These are phyloP conservation scores for Pleurotus tuoliensis DNA, from an alignment of 768 basidiomycete genomes.

Conservation along the genomic window DNA sequence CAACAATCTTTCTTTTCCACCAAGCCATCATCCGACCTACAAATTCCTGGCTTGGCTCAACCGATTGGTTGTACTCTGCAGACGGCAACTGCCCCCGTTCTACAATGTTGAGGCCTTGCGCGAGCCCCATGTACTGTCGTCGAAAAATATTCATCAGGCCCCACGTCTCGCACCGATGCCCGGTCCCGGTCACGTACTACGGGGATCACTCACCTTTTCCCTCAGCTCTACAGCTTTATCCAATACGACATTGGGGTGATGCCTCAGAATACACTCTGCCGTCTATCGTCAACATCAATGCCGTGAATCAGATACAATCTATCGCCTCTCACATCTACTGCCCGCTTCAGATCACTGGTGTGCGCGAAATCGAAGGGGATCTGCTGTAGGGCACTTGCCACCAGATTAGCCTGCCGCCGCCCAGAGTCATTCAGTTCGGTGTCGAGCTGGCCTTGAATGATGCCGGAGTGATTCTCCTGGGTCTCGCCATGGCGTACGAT, in stretches of 20 bases:
- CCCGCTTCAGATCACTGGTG: slow-evolving; percentile 71
- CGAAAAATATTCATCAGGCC: slow-evolving; percentile 12
- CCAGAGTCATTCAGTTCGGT: slow-evolving; percentile 63
- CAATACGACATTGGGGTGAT: slow-evolving; percentile 46
- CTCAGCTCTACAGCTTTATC: slow-evolving; percentile 45
- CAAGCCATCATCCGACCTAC: slow-evolving; percentile 48
- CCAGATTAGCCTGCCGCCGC: slow-evolving; percentile 50
- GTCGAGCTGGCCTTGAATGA: slow-evolving; percentile 77
- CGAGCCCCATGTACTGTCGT: slow-evolving; percentile 54
- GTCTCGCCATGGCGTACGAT: slow-evolving; percentile 81
- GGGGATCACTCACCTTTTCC: slow-evolving; percentile 50
- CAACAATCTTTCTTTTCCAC: slow-evolving; percentile 52
- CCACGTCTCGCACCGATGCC: too few relatives aligned
- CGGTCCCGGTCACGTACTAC: background rate
- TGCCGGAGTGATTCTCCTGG: slow-evolving; percentile 53
- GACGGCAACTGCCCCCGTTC: slow-evolving; percentile 15
- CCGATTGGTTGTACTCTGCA: slow-evolving; percentile 19
- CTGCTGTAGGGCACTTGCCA: slow-evolving; percentile 49
- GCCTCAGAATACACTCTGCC: slow-evolving; percentile 53
- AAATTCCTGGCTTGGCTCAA: slow-evolving; percentile 40
- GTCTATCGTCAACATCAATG: slow-evolving; percentile 41
- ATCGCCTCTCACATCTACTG: slow-evolving; percentile 48
- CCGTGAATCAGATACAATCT: background rate
- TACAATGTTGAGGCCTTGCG: slow-evolving; percentile 43
- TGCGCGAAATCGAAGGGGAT: slow-evolving; percentile 57